These are phyloP conservation scores for Lipomyces spencermartinsiae DNA, from an alignment of 805 yeast genomes.

Conservation along the genomic window DNA sequence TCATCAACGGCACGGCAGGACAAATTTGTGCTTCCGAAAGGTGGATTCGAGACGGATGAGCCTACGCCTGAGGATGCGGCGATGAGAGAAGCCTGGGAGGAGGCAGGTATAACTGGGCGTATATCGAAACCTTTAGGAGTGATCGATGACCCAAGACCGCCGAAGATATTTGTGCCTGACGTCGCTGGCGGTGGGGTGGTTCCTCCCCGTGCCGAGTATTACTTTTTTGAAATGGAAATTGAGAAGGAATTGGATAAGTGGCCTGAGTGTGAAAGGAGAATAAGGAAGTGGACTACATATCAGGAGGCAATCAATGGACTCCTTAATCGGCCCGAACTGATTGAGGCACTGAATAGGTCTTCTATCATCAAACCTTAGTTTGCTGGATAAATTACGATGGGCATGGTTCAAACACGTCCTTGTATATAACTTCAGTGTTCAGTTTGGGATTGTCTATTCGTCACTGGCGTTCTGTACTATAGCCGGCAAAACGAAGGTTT, in stretches of 20 bases:
- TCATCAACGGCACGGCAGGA: slow-evolving; percentile 72
- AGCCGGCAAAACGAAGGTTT: not conserved
- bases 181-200: slow-evolving; percentile 44
- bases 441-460: not conserved
- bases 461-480: not conserved
- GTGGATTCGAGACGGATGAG: slow-evolving; percentile 90
- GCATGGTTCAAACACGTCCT: not conserved
- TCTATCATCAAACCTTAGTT: slow-evolving; percentile 27
- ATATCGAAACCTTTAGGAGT: slow-evolving; percentile 64
- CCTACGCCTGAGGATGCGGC: slow-evolving; percentile 61
- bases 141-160: slow-evolving; percentile 66
- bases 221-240: slow-evolving; percentile 79
- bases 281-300: slow-evolving; percentile 72
- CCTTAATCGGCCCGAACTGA: slow-evolving; percentile 65
- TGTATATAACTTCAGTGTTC: not conserved
- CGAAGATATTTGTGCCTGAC: slow-evolving; percentile 47
- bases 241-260: slow-evolving; percentile 62
- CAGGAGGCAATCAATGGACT: slow-evolving; percentile 70
- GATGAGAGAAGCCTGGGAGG: slow-evolving; percentile 95
- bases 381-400: not conserved
- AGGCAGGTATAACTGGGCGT: slow-evolving; percentile 84
- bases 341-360: slow-evolving; percentile 66
- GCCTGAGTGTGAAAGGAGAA: slow-evolving; percentile 75
- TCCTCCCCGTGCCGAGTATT: slow-evolving; percentile 84
- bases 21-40: slow-evolving; percentile 92